phyloP scores from a whole-genome alignment of 2,329 filamentous ascomycete genomes.

The Esteya vermicola region DNA sequence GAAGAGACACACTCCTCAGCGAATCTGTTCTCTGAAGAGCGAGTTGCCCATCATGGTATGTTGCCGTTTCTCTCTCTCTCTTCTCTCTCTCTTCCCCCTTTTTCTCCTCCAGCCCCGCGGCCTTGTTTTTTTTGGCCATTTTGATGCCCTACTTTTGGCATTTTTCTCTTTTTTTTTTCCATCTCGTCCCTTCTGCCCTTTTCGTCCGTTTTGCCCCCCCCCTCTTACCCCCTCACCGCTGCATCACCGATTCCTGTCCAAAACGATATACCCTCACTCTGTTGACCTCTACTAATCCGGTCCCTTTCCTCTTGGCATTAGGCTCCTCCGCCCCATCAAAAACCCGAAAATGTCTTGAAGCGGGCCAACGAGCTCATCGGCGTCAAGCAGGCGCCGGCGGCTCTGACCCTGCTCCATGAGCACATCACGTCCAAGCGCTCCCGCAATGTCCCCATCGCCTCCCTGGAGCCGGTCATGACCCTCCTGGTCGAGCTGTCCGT shows the following conservation, averaged over 20 bases:
- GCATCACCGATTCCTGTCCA: too few relatives aligned
- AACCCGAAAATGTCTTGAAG: constrained; percentile 98
- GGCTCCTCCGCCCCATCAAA: constrained; percentile 94
- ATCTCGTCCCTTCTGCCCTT: too few relatives aligned
- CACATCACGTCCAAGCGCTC: constrained; percentile 98
- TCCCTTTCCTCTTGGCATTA: constrained; percentile 4
- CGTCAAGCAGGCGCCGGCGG: constrained; percentile 83
- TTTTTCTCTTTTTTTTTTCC: not conserved
- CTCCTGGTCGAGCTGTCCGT: constrained; percentile 94
- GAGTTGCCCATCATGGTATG: constrained; percentile 37
- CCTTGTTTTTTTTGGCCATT: too few relatives aligned
- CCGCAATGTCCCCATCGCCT: constrained; percentile 90
- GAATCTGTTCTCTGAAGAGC: constrained; percentile 20
- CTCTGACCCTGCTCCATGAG: constrained; percentile 90
- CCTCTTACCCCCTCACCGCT: too few relatives aligned
- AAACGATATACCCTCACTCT: too few relatives aligned
- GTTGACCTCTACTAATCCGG: too few relatives aligned
- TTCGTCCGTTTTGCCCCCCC: too few relatives aligned
- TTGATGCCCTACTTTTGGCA: not conserved
- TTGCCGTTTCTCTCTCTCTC: constrained; percentile 1
- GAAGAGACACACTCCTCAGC: constrained; percentile 3
- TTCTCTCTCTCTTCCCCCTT: not conserved
- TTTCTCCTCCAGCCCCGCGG: too few relatives aligned
- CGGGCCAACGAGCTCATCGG: constrained; percentile 97
- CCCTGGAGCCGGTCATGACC: constrained; percentile 96